Percentiles rank a stretch among this genome's conserved stretches.
phyloP scores from a whole-genome alignment of 75 land plant genomes.

The Selaginella moellendorffii region DNA sequence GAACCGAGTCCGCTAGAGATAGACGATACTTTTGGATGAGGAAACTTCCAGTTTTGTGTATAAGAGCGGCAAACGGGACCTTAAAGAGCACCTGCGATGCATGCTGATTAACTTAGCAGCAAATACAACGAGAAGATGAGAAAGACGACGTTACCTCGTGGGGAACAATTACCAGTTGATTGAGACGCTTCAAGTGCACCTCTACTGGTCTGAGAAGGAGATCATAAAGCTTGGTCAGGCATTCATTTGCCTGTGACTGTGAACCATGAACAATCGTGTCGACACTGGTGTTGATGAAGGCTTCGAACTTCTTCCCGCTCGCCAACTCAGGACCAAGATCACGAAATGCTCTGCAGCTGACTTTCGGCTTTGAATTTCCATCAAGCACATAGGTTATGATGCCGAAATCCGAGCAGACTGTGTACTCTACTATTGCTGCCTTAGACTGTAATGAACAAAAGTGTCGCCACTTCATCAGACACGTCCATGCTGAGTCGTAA shows the following conservation, averaged over 20 bases:
- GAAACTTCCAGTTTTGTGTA: neutral
- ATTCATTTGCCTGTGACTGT: neutral
- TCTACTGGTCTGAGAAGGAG: conserved; percentile 3
- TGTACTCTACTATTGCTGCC: conserved; percentile 6
- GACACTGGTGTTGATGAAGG: neutral
- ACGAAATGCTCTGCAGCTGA: neutral
- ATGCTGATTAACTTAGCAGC: too few species aligned
- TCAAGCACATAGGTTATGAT: conserved; percentile 7
- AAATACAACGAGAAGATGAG: too few species aligned
- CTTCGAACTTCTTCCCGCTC: conserved; percentile 2
- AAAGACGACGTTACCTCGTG: conserved; percentile 4
- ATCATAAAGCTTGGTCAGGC: neutral
- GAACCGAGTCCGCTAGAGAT: conserved; percentile 4
- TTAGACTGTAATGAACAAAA: neutral
- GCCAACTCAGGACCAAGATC: conserved; percentile 6
- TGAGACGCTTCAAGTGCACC: neutral
- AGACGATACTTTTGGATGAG: conserved; percentile 7
- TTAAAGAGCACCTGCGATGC: conserved; percentile 4
- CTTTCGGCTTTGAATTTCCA: neutral
- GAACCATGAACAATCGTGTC: neutral
- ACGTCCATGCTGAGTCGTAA: conserved; percentile 9
- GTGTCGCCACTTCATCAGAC: neutral
- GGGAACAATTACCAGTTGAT: conserved; percentile 2
- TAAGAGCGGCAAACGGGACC: conserved; percentile 9
- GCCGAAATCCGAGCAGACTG: conserved; percentile 7